Conservation (phyloP, 345 rosid genomes). For the Salix udensis region DNA sequence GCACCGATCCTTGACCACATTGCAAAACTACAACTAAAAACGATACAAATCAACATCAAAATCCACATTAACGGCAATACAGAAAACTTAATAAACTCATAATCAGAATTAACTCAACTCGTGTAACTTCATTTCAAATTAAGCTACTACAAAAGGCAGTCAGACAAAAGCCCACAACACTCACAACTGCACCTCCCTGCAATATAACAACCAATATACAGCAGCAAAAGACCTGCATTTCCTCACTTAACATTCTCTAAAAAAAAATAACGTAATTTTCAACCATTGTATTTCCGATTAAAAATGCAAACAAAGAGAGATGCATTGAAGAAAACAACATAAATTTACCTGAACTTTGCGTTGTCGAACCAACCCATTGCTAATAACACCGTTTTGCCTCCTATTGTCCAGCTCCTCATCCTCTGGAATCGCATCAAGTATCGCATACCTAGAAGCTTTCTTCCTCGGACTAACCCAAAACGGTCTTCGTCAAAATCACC, state of each 20-base stretch:
- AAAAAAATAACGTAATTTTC: not conserved
- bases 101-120: not conserved
- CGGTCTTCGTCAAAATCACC: conserved; percentile 77
- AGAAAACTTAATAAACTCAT: not conserved
- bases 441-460: conserved; percentile 48
- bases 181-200: not conserved
- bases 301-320: not conserved
- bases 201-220: not conserved
- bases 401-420: conserved; percentile 61
- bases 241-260: not conserved
- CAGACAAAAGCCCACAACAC: conserved; percentile 1
- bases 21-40: not conserved
- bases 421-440: conserved; percentile 82
- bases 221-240: not conserved
- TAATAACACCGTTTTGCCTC: conserved; percentile 27
- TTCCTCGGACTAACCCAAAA: conserved; percentile 63
- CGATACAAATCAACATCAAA: not conserved
- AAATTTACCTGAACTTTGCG: conserved; percentile 52
- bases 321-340: not conserved
- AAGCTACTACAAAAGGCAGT: not conserved
- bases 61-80: not conserved
- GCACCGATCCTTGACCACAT: not conserved
- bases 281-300: not conserved
- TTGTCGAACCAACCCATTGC: conserved; percentile 33
- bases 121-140: not conserved